Evolutionary conservation across 208 protist genomes (phyloP).

Genomic region (Acanthamoeba lenticulata): DNA sequence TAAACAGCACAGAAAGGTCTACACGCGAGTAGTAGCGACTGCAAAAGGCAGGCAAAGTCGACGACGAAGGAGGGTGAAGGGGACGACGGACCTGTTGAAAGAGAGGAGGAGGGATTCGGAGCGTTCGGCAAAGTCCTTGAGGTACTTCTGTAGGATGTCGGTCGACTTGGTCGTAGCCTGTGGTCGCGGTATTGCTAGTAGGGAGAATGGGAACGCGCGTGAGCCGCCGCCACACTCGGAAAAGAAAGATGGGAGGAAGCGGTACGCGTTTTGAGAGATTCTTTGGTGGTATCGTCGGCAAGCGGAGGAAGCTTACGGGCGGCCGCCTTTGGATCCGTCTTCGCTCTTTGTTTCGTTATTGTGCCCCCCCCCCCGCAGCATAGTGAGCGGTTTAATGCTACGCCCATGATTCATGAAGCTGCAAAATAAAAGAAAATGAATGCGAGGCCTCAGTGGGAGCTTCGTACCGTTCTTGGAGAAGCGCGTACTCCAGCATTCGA

Average conservation of each 20-base stretch:
- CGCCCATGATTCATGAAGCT: neutral
- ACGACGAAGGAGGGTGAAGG: neutral
- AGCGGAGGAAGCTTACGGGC: neutral
- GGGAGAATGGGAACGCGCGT: neutral
- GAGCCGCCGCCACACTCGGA: neutral
- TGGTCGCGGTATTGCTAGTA: neutral
- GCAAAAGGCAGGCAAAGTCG: neutral
- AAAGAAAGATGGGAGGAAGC: neutral
- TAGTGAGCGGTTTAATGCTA: neutral
- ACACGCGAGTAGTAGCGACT: neutral
- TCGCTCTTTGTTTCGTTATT: too few relatives aligned
- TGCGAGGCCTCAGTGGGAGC: neutral
- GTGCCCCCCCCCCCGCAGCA: too few relatives aligned
- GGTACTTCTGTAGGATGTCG: conserved; percentile 10
- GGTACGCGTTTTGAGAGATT: neutral
- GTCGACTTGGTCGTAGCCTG: neutral
- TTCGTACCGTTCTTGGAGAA: neutral
- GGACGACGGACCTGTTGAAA: neutral
- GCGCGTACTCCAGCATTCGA: neutral
- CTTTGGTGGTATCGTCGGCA: neutral
- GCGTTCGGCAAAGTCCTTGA: neutral
- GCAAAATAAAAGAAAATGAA: neutral
- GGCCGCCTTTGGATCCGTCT: neutral
- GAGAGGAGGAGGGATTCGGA: neutral
- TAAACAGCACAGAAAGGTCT: neutral